These are phyloP conservation scores for Wickerhamiella kurtzmanii DNA, from an alignment of 805 yeast species.

Conservation along the genomic window DNA sequence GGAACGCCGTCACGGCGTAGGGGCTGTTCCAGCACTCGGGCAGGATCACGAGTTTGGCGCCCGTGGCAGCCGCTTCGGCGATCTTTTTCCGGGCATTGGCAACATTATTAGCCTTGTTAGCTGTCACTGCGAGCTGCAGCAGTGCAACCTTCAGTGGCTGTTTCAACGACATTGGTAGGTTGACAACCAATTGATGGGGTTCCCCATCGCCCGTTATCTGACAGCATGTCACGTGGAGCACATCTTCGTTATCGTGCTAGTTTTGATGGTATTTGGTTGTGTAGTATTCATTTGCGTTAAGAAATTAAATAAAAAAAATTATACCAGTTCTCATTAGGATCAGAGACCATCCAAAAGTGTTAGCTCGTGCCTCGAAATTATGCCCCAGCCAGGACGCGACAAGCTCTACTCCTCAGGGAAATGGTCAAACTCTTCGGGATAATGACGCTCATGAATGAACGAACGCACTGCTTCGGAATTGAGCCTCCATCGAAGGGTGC, in stretches of 20 bases:
- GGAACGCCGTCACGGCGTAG: constrained; percentile 73
- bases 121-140: constrained; percentile 68
- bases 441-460: not conserved
- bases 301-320: too few relatives aligned
- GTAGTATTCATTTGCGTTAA: too few relatives aligned
- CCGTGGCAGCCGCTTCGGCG: constrained; percentile 48
- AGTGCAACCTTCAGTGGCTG: constrained; percentile 66
- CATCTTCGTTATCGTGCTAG: not conserved
- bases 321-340: too few relatives aligned
- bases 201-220: constrained; percentile 3
- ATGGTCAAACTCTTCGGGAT: not conserved
- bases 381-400: too few relatives aligned
- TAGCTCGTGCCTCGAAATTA: too few relatives aligned
- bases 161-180: constrained; percentile 15
- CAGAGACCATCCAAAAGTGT: too few relatives aligned
- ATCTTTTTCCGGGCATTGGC: constrained; percentile 51
- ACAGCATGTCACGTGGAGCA: not conserved
- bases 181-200: not conserved
- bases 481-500: not conserved
- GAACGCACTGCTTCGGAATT: not conserved
- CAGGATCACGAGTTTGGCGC: constrained; percentile 63
- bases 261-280: not conserved
- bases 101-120: constrained; percentile 69
- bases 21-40: constrained; percentile 98
- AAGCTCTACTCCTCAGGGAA: not conserved